Conservation (phyloP, 1,139 yeast genomes). For the Yamadazyma atlantica region DNA sequence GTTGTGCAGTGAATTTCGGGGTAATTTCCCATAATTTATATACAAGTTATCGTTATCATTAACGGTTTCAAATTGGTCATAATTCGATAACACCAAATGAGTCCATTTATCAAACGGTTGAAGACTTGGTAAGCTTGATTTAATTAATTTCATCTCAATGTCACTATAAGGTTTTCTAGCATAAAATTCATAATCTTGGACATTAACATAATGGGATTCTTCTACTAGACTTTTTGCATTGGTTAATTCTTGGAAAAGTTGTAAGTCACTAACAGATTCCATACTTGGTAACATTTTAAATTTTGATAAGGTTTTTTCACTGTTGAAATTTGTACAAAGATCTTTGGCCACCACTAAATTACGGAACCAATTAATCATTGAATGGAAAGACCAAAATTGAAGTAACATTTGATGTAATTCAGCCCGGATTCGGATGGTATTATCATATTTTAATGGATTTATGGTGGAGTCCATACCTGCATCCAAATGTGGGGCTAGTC, state of each 20-base stretch:
- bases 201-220: constrained; percentile 1
- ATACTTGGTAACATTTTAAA: constrained; percentile 33
- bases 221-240: not conserved
- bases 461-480: constrained; percentile 1
- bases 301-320: constrained; percentile 23
- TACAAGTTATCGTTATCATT: constrained; percentile 15
- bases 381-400: constrained; percentile 45
- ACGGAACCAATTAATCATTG: constrained; percentile 42
- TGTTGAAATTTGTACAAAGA: constrained; percentile 22
- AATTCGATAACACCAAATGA: constrained; percentile 35
- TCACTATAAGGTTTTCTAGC: constrained; percentile 26
- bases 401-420: constrained; percentile 43
- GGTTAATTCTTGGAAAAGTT: not conserved
- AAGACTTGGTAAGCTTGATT: constrained; percentile 40
- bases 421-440: constrained; percentile 38
- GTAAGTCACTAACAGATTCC: constrained; percentile 1
- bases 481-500: constrained; percentile 38
- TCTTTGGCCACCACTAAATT: constrained; percentile 36
- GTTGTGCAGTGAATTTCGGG: constrained; percentile 1
- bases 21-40: constrained; percentile 17
- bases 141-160: constrained; percentile 37
- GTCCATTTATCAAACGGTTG: constrained; percentile 44
- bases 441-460: constrained; percentile 27
- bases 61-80: constrained; percentile 17
- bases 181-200: constrained; percentile 5